phyloP scores from a whole-genome alignment of 805 yeast genomes.

The Metschnikowia lachancei region DNA sequence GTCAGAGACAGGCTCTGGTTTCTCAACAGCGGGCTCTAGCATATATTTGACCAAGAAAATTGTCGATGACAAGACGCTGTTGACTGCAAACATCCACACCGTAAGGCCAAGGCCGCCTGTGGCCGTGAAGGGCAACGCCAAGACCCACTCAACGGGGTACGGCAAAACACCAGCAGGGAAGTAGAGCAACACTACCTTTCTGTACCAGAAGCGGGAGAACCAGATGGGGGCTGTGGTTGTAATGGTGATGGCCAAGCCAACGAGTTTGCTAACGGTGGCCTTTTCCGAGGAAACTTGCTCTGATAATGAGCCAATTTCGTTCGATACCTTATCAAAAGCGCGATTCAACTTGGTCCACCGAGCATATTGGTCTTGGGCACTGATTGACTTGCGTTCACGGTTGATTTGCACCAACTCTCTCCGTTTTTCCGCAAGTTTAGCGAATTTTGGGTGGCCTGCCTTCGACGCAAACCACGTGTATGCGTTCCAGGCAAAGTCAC shows the following conservation, averaged over 20 bases:
- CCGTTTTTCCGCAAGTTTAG: constrained; percentile 27
- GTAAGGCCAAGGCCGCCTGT: constrained; percentile 60
- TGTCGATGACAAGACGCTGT: constrained; percentile 26
- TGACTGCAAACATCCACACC: constrained; percentile 50
- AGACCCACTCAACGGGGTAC: constrained; percentile 46
- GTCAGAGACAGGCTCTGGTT: constrained; percentile 10
- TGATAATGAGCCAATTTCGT: constrained; percentile 47
- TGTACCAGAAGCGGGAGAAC: constrained; percentile 49
- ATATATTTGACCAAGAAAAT: constrained; percentile 19
- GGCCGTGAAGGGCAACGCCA: constrained; percentile 65
- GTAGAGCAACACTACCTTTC: constrained; percentile 55
- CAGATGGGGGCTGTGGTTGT: constrained; percentile 48
- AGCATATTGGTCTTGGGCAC: constrained; percentile 93
- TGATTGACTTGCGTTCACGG: constrained; percentile 55
- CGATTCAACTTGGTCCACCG: constrained; percentile 93
- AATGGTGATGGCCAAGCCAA: constrained; percentile 36
- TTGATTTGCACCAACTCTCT: constrained; percentile 47
- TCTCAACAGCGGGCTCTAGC: constrained; percentile 18
- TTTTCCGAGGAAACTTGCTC: constrained; percentile 37
- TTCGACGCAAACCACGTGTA: constrained; percentile 34
- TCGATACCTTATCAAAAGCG: constrained; percentile 53
- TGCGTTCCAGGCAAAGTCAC: constrained; percentile 38
- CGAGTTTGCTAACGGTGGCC: constrained; percentile 29
- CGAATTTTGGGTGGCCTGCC: constrained; percentile 32
- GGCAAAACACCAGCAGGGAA: constrained; percentile 62